Base-by-base conservation (phyloP, 495 filamentous ascomycete genomes). In the Cladorrhinum samala region DNA sequence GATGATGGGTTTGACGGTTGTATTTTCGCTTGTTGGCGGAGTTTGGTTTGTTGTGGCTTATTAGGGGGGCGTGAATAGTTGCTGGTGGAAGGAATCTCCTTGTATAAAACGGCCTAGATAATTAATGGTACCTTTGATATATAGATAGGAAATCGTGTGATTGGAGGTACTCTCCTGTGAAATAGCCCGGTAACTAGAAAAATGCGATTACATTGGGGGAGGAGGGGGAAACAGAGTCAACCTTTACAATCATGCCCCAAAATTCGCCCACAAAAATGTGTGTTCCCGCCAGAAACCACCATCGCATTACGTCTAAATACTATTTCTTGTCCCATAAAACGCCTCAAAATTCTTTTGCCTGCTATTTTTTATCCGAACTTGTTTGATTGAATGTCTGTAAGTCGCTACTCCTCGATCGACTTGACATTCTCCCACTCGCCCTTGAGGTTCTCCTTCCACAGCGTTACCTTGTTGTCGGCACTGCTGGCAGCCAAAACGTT, bases 401-500 rank as follows among this genome's bases (percentile, higher is more conserved):
- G 44, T 43, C 43, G n/a, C 63, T 77, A 96, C 76, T 98, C 93
- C 71, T 96, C 92, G 67, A 98, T 91, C 57, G 87, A 88, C 78
- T 93, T 95, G 43, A 96, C 89, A 61, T 84, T 88, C 75, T 97
- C 91, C 93, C 93, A 98, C 64, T 84, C 82, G 37, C 83, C 82
- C 64, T 77, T 84, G 53, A 89, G 66, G 60, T 86, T 85, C 76
- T 93, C 88, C 74, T 87, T 90, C 88, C 87, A 92, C 54, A 93
- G 66, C 50, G 83, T 92, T 27, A 97, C 91, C 73, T 92, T 90
- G 73, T 99, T 99, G 74, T 99, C 92, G n/a, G 85, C 89, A 5
- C 87, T 87, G 60, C 83, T 87, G 50, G 95, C 91, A 13, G 94
- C 94, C 58, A 99, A 76, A 36, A 97, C 93, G 72, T 99, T 99